phyloP scores from a whole-genome alignment of 2,329 filamentous ascomycete genomes.

The Elsinoe arachidis region DNA sequence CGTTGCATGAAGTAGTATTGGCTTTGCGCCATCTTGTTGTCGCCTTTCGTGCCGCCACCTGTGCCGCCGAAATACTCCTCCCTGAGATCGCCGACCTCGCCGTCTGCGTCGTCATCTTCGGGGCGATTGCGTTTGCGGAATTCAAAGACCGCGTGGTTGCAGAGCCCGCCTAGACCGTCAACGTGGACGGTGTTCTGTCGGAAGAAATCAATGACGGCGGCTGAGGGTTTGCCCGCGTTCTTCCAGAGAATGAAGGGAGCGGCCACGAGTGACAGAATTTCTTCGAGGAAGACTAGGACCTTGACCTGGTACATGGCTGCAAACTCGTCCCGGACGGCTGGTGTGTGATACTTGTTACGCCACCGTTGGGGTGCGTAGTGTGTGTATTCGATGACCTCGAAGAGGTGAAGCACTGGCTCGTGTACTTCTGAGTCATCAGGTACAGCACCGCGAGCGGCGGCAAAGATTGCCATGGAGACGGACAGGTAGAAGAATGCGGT shows the following conservation, averaged over 20 bases:
- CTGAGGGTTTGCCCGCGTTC: constrained; percentile 77
- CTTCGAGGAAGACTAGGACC: constrained; percentile 82
- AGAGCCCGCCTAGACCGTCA: constrained; percentile 90
- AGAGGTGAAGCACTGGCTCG: constrained; percentile 81
- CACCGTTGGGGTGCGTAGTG: constrained; percentile 87
- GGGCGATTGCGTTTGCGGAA: constrained; percentile 70
- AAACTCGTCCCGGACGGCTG: constrained; percentile 88
- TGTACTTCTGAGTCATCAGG: constrained; percentile 81
- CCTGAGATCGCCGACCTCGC: constrained; percentile 47
- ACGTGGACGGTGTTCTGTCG: constrained; percentile 96
- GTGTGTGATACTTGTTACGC: constrained; percentile 82
- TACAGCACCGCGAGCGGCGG: constrained; percentile 70
- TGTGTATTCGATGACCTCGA: constrained; percentile 83
- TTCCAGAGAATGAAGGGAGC: constrained; percentile 84
- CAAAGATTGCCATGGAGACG: constrained; percentile 74
- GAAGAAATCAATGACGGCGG: constrained; percentile 95
- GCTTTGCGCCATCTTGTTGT: constrained; percentile 96
- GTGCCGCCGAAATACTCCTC: constrained; percentile 93
- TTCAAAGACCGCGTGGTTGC: constrained; percentile 94
- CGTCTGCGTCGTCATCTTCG: constrained; percentile 31
- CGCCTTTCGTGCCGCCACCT: constrained; percentile 27
- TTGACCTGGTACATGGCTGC: constrained; percentile 86
- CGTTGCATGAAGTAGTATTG: constrained; percentile 84
- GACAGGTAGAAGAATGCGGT: constrained; percentile 88
- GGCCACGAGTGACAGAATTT: constrained; percentile 83